Base-by-base conservation (phyloP, 129 eudicot species). In the Chrysanthemum lavandulifolium region DNA sequence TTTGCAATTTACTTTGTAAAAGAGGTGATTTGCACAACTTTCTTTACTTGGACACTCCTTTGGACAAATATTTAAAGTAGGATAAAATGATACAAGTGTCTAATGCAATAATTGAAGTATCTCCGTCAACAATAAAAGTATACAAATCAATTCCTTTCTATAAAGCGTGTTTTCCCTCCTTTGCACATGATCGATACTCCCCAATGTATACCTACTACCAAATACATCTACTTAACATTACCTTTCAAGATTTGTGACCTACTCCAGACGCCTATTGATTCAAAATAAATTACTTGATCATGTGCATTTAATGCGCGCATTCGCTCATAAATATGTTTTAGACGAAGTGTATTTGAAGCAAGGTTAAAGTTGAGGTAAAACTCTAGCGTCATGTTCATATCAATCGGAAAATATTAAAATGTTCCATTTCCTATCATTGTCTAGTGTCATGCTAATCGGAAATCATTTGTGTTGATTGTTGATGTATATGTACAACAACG, bases 341-440 rank as follows among this genome's bases (percentile, higher is more conserved):
- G 13, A 14, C 12, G 47, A 68, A 68, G 47, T 68, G 51, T 68
- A 68, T 50, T 49, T 68, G 73, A 68, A 68, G 73, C 73, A 68
- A 68, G 25, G 18, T 13, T 25, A 21, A 0, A 68, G 40, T 54
- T 2, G 12, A 15, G 18, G 18, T 23, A 49, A 67, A 13, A 47
- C 4, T 67, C 25, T 23, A 23, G 25, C 25, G 25, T 23, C 25
- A 23, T 23, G 25, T 23, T 23, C 25, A 23, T 23, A 23, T 23
- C 25, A 23, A 23, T 23, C 25, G 25, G 25, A 23, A 23, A 23
- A 67, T 49, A 12, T 49, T 53, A 11, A 3, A 14, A 11, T 55
- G 61, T 14, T 55, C n/a, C 21, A n/a, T 49, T 68, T n/a, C 25
- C 25, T 23, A 1, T 23, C 25, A 23, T 23, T 23, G 25, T 23